Evolutionary conservation across 495 filamentous ascomycete genomes (phyloP).

Genomic region (Aspergillus biplanus): DNA sequence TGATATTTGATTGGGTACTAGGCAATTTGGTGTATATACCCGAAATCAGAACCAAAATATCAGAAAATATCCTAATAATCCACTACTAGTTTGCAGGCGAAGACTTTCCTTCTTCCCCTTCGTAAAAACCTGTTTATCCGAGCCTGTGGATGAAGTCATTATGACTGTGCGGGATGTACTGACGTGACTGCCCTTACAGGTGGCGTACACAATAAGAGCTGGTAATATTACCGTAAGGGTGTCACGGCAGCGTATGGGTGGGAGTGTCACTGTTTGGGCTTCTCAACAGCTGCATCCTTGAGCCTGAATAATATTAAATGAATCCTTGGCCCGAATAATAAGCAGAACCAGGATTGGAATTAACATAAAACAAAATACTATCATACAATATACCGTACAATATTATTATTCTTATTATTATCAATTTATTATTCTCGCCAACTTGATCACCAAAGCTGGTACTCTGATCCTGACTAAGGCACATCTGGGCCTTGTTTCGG

Average conservation of each 20-base stretch:
- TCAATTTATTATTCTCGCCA: too few relatives aligned
- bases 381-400: too few relatives aligned
- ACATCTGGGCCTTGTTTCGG: too few relatives aligned
- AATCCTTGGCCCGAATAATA: too few relatives aligned
- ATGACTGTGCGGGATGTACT: conserved; percentile 10
- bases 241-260: conserved; percentile 20
- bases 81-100: too few relatives aligned
- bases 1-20: too few relatives aligned
- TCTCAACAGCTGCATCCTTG: too few relatives aligned
- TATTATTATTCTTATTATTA: too few relatives aligned
- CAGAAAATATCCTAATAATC: background rate
- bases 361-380: too few relatives aligned
- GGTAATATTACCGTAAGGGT: conserved; percentile 17
- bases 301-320: too few relatives aligned
- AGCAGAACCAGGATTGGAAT: too few relatives aligned
- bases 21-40: background rate
- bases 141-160: conserved; percentile 28
- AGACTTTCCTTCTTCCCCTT: background rate
- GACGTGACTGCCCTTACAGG: conserved; percentile 14
- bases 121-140: conserved; percentile 1
- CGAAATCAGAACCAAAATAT: background rate
- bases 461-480: background rate
- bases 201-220: background rate
- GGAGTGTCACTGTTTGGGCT: background rate
- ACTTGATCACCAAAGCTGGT: too few relatives aligned